Evolutionary conservation across 1,284 basidiomycete species (phyloP).

Genomic region (Sporisorium iseilematis-ciliati): DNA sequence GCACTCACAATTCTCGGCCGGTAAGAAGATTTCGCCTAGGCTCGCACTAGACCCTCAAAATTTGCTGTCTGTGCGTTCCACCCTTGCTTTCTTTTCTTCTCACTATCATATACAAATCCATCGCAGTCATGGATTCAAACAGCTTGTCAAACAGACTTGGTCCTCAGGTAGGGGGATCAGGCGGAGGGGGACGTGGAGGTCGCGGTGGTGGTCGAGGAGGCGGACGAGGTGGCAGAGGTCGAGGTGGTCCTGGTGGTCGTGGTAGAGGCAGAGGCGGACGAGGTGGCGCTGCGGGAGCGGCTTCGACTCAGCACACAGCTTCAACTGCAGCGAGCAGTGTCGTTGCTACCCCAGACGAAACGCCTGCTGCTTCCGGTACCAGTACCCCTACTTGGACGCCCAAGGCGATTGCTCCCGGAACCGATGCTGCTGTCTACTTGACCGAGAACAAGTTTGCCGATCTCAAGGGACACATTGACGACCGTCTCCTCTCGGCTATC

Average conservation of each 20-base stretch:
- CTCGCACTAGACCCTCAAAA: background rate
- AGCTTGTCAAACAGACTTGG: conserved; percentile 30
- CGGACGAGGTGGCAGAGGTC: conserved; percentile 22
- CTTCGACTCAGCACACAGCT: conserved; percentile 3
- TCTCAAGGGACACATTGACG: conserved; percentile 47
- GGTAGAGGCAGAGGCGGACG: conserved; percentile 29
- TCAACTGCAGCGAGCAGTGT: conserved; percentile 72
- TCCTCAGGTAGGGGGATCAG: conserved; percentile 17
- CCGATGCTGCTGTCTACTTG: conserved; percentile 42
- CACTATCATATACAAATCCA: conserved; percentile 3
- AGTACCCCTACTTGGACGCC: conserved; percentile 28
- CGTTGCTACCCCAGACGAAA: conserved; percentile 47
- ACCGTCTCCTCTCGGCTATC: conserved; percentile 62
- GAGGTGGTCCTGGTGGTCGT: conserved; percentile 17
- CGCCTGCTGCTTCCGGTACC: conserved; percentile 26
- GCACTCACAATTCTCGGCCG: conserved; percentile 26
- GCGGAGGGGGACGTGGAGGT: conserved; percentile 18
- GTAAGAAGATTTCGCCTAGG: conserved; percentile 31
- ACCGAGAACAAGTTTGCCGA: conserved; percentile 45
- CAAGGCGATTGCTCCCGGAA: conserved; percentile 30
- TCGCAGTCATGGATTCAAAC: conserved; percentile 30
- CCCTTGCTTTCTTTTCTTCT: background rate
- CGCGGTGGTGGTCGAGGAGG: conserved; percentile 23
- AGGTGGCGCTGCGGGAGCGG: conserved; percentile 40
- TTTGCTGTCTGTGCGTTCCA: conserved; percentile 24